phyloP scores from a whole-genome alignment of 2,329 filamentous ascomycete genomes.

The Fusarium burgessii region DNA sequence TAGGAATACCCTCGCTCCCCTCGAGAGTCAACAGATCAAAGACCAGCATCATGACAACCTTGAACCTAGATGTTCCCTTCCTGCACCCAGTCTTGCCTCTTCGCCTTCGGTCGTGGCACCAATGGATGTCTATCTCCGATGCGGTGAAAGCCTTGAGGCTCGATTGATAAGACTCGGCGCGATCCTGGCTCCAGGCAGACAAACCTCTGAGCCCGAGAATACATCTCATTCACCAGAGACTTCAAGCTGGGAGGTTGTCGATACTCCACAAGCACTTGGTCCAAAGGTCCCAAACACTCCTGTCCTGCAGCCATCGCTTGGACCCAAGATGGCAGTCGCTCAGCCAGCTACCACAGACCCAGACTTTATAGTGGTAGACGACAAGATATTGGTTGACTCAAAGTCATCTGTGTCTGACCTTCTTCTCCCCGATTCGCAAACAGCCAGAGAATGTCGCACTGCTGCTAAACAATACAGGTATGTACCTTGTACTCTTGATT shows the following conservation, averaged over 20 bases:
- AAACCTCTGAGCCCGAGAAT: neutral
- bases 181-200: neutral
- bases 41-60: neutral
- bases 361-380: neutral
- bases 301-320: neutral
- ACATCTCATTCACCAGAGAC: neutral
- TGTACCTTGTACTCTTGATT: neutral
- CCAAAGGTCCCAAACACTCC: neutral
- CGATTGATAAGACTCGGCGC: slow-evolving; percentile 12
- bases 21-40: neutral
- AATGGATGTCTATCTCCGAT: slow-evolving; percentile 33
- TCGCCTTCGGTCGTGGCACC: slow-evolving; percentile 3
- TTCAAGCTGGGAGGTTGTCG: slow-evolving; percentile 21
- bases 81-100: slow-evolving; percentile 14
- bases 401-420: slow-evolving; percentile 23
- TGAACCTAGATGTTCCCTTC: slow-evolving; percentile 14
- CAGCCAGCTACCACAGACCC: neutral
- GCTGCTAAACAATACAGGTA: neutral
- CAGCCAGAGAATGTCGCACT: neutral
- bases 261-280: neutral
- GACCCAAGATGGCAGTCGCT: neutral
- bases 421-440: neutral
- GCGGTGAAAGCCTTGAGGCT: slow-evolving; percentile 27
- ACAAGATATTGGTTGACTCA: neutral
- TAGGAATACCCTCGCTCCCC: slow-evolving; percentile 1